Conservation (phyloP, 2,329 filamentous ascomycete genomes). For the Alternaria arbusti region DNA sequence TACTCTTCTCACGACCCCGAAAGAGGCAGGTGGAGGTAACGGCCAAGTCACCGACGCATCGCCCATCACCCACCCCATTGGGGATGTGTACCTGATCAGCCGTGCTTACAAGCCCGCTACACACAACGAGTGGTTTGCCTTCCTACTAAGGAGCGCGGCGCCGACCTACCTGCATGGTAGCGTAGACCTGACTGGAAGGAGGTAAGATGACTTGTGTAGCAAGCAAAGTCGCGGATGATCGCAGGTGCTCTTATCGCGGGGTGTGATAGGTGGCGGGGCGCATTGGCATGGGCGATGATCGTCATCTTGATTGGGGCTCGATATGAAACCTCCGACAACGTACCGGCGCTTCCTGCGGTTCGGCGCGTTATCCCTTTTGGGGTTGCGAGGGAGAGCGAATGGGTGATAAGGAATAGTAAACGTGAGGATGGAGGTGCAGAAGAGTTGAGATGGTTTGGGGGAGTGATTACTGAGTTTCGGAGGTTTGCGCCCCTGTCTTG, state of each 20-base stretch:
- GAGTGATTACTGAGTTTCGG: background rate
- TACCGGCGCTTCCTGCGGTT: conserved; percentile 26
- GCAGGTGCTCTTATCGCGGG: conserved; percentile 38
- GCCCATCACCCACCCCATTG: conserved; percentile 23
- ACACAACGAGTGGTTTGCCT: conserved; percentile 26
- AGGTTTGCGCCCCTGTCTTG: background rate
- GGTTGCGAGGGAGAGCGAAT: conserved; percentile 30
- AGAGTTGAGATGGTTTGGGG: background rate
- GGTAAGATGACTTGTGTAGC: conserved; percentile 25
- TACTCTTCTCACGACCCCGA: conserved; percentile 24
- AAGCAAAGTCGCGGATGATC: conserved; percentile 14
- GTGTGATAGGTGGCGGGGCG: conserved; percentile 33
- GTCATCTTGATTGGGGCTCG: conserved; percentile 31
- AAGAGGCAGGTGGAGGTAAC: conserved; percentile 34
- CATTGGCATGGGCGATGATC: conserved; percentile 22
- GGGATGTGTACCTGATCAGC: conserved; percentile 30
- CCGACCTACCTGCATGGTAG: conserved; percentile 36
- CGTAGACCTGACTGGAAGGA: conserved; percentile 19
- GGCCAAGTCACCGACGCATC: conserved; percentile 24
- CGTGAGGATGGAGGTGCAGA: conserved; percentile 20
- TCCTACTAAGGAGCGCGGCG: conserved; percentile 32
- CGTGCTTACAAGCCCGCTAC: conserved; percentile 8
- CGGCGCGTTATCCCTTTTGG: conserved; percentile 19
- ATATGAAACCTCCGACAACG: conserved; percentile 21
- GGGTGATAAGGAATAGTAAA: conserved; percentile 17